Conservation (phyloP, 1,284 basidiomycete genomes). For the Clitocybe nebularis region DNA sequence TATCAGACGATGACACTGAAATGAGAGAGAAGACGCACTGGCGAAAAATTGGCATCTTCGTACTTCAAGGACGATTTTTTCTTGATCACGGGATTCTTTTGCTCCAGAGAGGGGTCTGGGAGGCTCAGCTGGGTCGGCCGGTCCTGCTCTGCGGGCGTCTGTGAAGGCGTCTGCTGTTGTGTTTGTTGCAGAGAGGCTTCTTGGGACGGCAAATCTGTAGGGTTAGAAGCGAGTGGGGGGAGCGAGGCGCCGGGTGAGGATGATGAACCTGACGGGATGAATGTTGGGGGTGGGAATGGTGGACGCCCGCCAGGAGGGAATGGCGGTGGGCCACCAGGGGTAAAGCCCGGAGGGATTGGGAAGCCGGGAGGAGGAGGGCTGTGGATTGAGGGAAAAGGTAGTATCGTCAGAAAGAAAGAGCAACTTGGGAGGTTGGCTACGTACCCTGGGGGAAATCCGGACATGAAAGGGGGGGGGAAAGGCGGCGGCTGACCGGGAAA, state of each 20-base stretch:
- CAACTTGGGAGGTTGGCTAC: constrained; percentile 16
- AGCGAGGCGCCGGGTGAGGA: constrained; percentile 12
- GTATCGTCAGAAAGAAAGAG: neutral
- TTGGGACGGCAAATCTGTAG: constrained; percentile 11
- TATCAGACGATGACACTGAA: neutral
- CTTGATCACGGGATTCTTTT: constrained; percentile 72
- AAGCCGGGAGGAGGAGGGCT: constrained; percentile 25
- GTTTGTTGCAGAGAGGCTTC: constrained; percentile 20
- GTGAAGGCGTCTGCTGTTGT: constrained; percentile 9
- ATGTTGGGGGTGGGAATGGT: constrained; percentile 16
- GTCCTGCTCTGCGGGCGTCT: constrained; percentile 2
- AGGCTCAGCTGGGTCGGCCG: constrained; percentile 42
- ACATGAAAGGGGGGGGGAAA: constrained; percentile 36
- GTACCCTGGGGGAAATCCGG: constrained; percentile 48
- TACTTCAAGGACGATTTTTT: constrained; percentile 76
- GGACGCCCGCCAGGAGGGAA: constrained; percentile 13
- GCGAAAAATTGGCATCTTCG: constrained; percentile 71
- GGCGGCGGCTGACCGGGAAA: constrained; percentile 27
- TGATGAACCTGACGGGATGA: constrained; percentile 17
- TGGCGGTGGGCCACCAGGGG: constrained; percentile 19
- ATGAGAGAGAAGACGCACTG: constrained; percentile 60
- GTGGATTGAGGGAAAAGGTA: constrained; percentile 4
- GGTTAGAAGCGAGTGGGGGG: constrained; percentile 14
- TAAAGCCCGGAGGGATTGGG: constrained; percentile 21
- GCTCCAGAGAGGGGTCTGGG: constrained; percentile 53